Conservation (phyloP, 148 eudicot species). For the Silene latifolia region DNA sequence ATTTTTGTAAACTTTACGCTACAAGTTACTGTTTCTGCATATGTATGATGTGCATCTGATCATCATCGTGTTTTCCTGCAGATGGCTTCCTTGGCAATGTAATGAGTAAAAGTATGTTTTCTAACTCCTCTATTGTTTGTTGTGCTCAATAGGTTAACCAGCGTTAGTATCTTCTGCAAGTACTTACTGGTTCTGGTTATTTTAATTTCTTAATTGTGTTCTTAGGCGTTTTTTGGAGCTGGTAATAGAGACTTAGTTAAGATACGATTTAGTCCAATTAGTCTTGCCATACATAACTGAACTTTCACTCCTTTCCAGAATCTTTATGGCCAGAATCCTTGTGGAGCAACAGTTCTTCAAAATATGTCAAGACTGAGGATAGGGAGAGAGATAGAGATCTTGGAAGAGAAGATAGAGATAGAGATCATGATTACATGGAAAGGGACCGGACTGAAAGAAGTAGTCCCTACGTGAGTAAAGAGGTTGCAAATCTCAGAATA, state of each 20-base stretch:
- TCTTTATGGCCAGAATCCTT: constrained; percentile 58
- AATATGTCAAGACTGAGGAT: constrained; percentile 60
- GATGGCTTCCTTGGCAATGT: constrained; percentile 95
- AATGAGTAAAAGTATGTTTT: constrained; percentile 84
- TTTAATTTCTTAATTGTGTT: background rate
- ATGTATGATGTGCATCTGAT: constrained; percentile 17
- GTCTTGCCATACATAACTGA: background rate
- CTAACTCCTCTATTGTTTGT: background rate
- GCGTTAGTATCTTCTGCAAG: background rate
- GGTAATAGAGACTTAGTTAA: constrained; percentile 2
- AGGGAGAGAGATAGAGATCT: constrained; percentile 62
- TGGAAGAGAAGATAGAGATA: constrained; percentile 50
- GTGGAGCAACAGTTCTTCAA: constrained; percentile 63
- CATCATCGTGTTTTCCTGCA: constrained; percentile 29
- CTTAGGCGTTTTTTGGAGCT: background rate
- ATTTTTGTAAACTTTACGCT: background rate
- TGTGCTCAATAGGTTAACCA: background rate
- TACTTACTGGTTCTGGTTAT: background rate
- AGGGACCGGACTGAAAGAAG: constrained; percentile 56
- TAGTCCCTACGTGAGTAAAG: constrained; percentile 37
- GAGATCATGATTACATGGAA: constrained; percentile 55
- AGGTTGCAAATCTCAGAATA: constrained; percentile 50
- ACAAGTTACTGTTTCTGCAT: background rate
- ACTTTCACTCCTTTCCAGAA: constrained; percentile 21
- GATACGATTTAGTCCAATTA: background rate